Percentiles rank a stretch among this genome's conserved stretches.
These are phyloP conservation scores for Aspergillus bertholletiae DNA, from an alignment of 495 filamentous ascomycete genomes.

Conservation along the genomic window DNA sequence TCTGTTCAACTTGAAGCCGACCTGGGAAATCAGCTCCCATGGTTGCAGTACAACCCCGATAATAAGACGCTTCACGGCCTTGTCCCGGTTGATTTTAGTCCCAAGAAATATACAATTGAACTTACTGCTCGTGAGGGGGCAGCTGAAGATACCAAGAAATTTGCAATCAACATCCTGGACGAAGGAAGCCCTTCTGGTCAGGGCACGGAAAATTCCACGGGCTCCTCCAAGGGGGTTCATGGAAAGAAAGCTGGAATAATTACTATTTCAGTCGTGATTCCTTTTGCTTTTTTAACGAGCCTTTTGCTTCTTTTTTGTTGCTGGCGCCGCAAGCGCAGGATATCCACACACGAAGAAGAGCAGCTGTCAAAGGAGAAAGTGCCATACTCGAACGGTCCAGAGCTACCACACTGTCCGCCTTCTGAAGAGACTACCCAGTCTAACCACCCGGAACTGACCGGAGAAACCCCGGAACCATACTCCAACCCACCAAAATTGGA, in stretches of 20 bases:
- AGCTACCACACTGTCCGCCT: constrained; percentile 28
- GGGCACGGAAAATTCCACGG: constrained; percentile 13
- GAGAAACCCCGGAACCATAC: constrained; percentile 12
- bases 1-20: constrained; percentile 54
- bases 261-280: constrained; percentile 41
- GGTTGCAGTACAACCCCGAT: constrained; percentile 62
- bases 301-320: constrained; percentile 39
- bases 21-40: constrained; percentile 49
- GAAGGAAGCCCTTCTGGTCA: constrained; percentile 10
- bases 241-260: constrained; percentile 41
- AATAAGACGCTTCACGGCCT: constrained; percentile 58
- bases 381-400: constrained; percentile 20
- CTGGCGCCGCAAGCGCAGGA: constrained; percentile 34
- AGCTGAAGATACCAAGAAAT: constrained; percentile 40
- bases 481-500: constrained; percentile 36
- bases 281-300: constrained; percentile 32
- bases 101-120: constrained; percentile 41
- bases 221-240: constrained; percentile 3
- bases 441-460: constrained; percentile 8
- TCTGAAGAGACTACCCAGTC: constrained; percentile 19
- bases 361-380: constrained; percentile 20
- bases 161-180: constrained; percentile 47
- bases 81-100: constrained; percentile 49
- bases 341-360: constrained; percentile 24
- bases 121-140: constrained; percentile 49